Conservation (phyloP, 2,329 filamentous ascomycete species). For the Ophiostoma ulmi region DNA sequence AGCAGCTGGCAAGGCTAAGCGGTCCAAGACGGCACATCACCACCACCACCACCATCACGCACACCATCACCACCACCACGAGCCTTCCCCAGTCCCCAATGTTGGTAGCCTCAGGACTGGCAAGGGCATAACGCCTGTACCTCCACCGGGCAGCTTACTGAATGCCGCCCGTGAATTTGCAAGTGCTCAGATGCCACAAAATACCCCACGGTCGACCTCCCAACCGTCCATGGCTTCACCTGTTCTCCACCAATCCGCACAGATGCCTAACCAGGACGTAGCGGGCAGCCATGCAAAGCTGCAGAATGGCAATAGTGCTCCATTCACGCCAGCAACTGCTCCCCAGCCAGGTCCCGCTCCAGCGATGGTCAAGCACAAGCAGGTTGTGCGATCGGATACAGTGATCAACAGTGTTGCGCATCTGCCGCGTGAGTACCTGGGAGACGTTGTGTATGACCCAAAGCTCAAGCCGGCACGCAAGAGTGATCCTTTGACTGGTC, state of each 20-base stretch:
- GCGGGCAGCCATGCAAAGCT: conserved; percentile 19
- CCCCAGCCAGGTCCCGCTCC: conserved; percentile 11
- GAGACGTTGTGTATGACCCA: conserved; percentile 75
- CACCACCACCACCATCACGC: conserved; percentile 62
- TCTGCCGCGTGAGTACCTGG: conserved; percentile 72
- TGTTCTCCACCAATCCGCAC: conserved; percentile 24
- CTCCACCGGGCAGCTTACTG: conserved; percentile 39
- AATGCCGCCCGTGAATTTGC: conserved; percentile 35
- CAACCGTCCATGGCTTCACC: conserved; percentile 9
- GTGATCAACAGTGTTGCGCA: conserved; percentile 68
- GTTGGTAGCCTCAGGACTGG: conserved; percentile 45
- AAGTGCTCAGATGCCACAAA: conserved; percentile 41
- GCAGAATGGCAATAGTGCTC: not conserved
- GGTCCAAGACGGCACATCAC: conserved; percentile 60
- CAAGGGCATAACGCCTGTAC: conserved; percentile 44
- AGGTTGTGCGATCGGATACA: conserved; percentile 61
- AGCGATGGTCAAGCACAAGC: conserved; percentile 49
- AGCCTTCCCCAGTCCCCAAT: conserved; percentile 39
- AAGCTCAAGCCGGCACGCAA: conserved; percentile 52
- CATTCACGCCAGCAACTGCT: not conserved
- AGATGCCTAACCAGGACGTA: conserved; percentile 30
- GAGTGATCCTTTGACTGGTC: conserved; percentile 48
- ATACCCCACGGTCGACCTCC: conserved; percentile 36
- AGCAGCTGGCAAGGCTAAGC: conserved; percentile 57
- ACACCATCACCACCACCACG: conserved; percentile 56